Conservation (phyloP, 345 rosid genomes). For the Sisymbrium irio region DNA sequence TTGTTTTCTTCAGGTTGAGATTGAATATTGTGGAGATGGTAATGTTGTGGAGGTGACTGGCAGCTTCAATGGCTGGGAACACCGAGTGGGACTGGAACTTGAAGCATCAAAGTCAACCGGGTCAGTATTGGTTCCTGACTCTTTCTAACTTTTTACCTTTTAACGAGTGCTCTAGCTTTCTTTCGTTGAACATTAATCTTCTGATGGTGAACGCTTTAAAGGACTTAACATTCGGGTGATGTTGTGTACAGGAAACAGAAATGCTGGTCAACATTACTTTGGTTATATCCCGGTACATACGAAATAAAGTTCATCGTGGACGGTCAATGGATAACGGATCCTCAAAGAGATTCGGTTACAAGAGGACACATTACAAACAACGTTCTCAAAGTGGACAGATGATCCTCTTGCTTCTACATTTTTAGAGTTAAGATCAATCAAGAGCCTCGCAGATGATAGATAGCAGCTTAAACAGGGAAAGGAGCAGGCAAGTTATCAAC, state of each 20-base stretch:
- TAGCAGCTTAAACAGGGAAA: not conserved
- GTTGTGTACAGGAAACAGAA: slow-evolving; percentile 49
- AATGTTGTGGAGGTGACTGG: slow-evolving; percentile 90
- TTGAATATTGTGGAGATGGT: slow-evolving; percentile 73
- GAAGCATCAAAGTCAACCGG: slow-evolving; percentile 41
- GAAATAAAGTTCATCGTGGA: slow-evolving; percentile 94
- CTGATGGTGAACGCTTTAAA: not conserved
- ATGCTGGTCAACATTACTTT: slow-evolving; percentile 69
- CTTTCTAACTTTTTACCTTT: not conserved
- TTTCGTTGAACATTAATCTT: not conserved
- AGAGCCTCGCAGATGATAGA: not conserved
- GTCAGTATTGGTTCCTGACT: slow-evolving; percentile 24
- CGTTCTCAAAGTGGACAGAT: slow-evolving; percentile 58
- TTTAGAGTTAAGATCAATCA: not conserved
- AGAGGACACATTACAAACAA: slow-evolving; percentile 65
- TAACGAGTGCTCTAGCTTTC: not conserved
- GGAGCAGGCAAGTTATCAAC: not conserved
- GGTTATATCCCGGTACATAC: slow-evolving; percentile 94
- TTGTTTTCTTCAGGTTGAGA: slow-evolving; percentile 50
- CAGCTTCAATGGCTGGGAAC: slow-evolving; percentile 96
- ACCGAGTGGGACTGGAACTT: slow-evolving; percentile 72
- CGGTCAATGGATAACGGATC: slow-evolving; percentile 75
- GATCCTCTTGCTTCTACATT: not conserved
- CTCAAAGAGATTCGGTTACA: slow-evolving; percentile 55
- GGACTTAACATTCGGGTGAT: not conserved